Evolutionary conservation across 495 filamentous ascomycete genomes (phyloP), one percentile per base, ranked within the genome.

Genomic region (Poronia punctata): DNA sequence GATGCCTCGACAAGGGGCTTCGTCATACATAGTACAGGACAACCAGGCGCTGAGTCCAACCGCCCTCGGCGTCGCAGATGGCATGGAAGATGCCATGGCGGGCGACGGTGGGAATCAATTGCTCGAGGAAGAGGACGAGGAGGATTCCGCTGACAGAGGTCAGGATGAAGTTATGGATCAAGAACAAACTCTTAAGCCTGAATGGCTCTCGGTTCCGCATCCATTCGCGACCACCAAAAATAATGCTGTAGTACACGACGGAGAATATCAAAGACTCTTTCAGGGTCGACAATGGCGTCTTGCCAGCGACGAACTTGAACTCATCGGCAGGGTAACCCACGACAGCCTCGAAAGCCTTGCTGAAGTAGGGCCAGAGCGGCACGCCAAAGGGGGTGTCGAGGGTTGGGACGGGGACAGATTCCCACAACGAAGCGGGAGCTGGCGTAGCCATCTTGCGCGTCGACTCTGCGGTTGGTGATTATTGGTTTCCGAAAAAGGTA

Each of bases 351-450:
- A 82, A 96, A 53, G 74, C 79, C 66, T 85, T 79, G 67, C 81
- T 82, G 76, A 97, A 98, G 66, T 92, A 76, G 44, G 92, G 90
- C 92, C 92, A 98, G 65, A 97, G 65, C 29, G 84, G 68, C 45
- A 96, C 71, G 57, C 89, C 92, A 59, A 98, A 96, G 9, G 92
- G 92, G 51, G 84, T 78, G 60, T 96, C 89, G 50, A 96, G 70
- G 24, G 85, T 86, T 19, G 90, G 90, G 39, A 80, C 35, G 35
- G 81, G 82, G 36, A 90, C 49, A 44, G 78, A 57, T 50, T 84
- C 75, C 45, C 83, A 66, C 40, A 82, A 59, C 43, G 83, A 72
- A 51, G 75, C 65, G 33, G 62, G 44, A 38, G 61, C 44, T 21
- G 65, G 46, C 50, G 63, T 49, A 46, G 63, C 61, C 67, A 71